Conservation (phyloP, 2,329 filamentous ascomycete genomes). For the Thielaviopsis musarum region DNA sequence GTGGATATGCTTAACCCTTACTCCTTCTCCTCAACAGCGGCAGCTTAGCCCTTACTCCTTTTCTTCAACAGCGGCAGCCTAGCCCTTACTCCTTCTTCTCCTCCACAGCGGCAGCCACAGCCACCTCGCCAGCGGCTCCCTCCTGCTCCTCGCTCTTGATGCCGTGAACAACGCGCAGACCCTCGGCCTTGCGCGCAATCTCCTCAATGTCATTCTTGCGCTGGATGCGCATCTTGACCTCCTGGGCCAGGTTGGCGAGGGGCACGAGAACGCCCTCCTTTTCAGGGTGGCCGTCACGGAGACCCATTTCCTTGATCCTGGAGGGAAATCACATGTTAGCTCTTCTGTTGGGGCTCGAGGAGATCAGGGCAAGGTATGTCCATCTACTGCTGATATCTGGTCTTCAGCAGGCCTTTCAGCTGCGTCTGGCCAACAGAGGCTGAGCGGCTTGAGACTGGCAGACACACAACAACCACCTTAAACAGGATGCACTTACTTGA, state of each 20-base stretch:
- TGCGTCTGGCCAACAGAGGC: too few species aligned
- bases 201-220: slow-evolving; percentile 28
- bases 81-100: slow-evolving; percentile 1
- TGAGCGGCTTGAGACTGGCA: too few species aligned
- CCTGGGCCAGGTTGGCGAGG: slow-evolving; percentile 42
- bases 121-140: background rate
- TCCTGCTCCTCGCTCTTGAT: slow-evolving; percentile 22
- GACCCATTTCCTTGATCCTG: slow-evolving; percentile 55
- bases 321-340: background rate
- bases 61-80: background rate
- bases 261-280: slow-evolving; percentile 72
- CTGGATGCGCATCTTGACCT: slow-evolving; percentile 35
- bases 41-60: too few species aligned
- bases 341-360: background rate
- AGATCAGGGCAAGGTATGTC: too few species aligned
- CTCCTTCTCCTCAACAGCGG: too few species aligned
- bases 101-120: background rate
- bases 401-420: too few species aligned
- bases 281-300: slow-evolving; percentile 68
- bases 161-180: slow-evolving; percentile 29
- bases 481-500: slow-evolving; percentile 29
- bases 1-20: too few species aligned
- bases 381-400: too few species aligned
- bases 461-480: background rate
- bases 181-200: slow-evolving; percentile 26